Evolutionary conservation across 306 rosid species (phyloP).

Genomic region (Medicago truncatula): MtrunA17r5.0-ANR NC_053048.1:9836501-9837000

Average conservation of each 20-base stretch:
- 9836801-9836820: too few species aligned
- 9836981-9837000: too few species aligned
- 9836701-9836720: conserved; percentile 59
- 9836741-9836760: background rate
- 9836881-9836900: too few species aligned
- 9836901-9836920: too few species aligned
- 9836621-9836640: conserved; percentile 50
- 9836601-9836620: conserved; percentile 52
- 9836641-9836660: conserved; percentile 55
- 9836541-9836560: conserved; percentile 59
- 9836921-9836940: too few species aligned
- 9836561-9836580: conserved; percentile 57
- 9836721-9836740: background rate
- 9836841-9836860: too few species aligned
- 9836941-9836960: too few species aligned
- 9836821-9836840: too few species aligned
- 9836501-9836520: conserved; percentile 58
- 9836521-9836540: conserved; percentile 57
- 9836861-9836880: too few species aligned
- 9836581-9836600: conserved; percentile 47
- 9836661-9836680: conserved; percentile 53
- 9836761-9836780: too few species aligned
- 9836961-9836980: too few species aligned
- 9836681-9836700: conserved; percentile 47
- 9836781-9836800: too few species aligned